A percentile compares a stretch with the other conserved stretches of the same genome.
Evolutionary conservation across 2,329 filamentous ascomycete species (phyloP).

Genomic region (Aureobasidium leucospermi): DNA sequence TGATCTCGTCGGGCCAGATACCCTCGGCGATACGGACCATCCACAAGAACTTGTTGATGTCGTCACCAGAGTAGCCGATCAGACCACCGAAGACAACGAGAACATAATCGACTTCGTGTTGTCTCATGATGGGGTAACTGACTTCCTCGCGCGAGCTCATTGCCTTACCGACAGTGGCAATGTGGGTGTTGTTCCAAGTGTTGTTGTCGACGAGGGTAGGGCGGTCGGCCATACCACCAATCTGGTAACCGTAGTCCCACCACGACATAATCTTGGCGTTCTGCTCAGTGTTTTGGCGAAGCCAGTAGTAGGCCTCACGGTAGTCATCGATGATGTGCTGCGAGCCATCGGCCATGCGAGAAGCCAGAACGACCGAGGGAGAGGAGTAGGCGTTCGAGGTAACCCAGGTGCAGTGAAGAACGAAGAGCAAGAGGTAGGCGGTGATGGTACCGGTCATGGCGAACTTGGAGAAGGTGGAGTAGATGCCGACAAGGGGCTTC

Average conservation of each 20-base stretch:
- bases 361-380: constrained; percentile 91
- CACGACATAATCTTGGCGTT: constrained; percentile 99
- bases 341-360: constrained; percentile 82
- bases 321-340: constrained; percentile 99
- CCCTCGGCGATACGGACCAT: constrained; percentile 99
- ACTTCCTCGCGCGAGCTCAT: constrained; percentile 98
- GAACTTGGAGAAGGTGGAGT: constrained; percentile 69
- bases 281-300: constrained; percentile 89
- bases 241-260: constrained; percentile 99
- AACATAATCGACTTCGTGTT: constrained; percentile 99
- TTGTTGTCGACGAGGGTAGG: constrained; percentile 98
- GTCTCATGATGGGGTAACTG: constrained; percentile 95
- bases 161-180: constrained; percentile 96
- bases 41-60: constrained; percentile 99
- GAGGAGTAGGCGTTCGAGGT: constrained; percentile 99
- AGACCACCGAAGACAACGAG: constrained; percentile 93
- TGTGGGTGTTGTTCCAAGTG: constrained; percentile 99
- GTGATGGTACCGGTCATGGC: constrained; percentile 66
- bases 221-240: constrained; percentile 97
- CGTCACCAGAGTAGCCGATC: constrained; percentile 93
- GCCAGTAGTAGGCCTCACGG: constrained; percentile 98
- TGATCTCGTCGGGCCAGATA: constrained; percentile 99
- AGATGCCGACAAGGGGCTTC: constrained; percentile 74
- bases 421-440: constrained; percentile 83
- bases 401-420: constrained; percentile 97